phyloP scores from a whole-genome alignment of 345 rosid species.

The Citrus mangshanensis region DNA sequence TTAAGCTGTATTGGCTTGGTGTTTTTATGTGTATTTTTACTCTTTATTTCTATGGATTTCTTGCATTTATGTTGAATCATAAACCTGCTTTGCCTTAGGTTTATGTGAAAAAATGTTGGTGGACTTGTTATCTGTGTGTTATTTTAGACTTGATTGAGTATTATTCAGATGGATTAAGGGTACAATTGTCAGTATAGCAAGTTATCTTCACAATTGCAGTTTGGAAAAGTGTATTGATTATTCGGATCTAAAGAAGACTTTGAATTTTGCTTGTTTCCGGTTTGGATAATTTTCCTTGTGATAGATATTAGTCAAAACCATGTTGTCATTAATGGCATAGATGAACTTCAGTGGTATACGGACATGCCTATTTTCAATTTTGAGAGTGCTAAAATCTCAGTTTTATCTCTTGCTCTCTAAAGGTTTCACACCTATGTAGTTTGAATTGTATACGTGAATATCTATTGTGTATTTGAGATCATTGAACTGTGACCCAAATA shows the following conservation, averaged over 20 bases:
- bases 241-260: background rate
- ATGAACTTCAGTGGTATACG: background rate
- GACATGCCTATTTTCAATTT: background rate
- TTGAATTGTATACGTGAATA: background rate
- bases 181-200: background rate
- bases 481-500: background rate
- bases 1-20: background rate
- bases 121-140: background rate
- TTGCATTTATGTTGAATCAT: background rate
- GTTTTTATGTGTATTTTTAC: background rate
- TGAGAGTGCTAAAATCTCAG: background rate
- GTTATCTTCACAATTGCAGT: background rate
- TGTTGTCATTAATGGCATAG: background rate
- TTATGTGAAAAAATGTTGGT: background rate
- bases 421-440: background rate
- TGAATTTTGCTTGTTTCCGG: background rate
- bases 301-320: background rate
- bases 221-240: background rate
- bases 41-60: background rate
- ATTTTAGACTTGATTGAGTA: background rate
- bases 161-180: background rate
- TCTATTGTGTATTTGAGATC: background rate
- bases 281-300: background rate
- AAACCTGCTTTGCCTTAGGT: background rate
- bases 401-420: background rate